Evolutionary conservation across 768 basidiomycete genomes (phyloP), one percentile per base, ranked within the genome.

Genomic region (Tephrocybe sp.): DNA sequence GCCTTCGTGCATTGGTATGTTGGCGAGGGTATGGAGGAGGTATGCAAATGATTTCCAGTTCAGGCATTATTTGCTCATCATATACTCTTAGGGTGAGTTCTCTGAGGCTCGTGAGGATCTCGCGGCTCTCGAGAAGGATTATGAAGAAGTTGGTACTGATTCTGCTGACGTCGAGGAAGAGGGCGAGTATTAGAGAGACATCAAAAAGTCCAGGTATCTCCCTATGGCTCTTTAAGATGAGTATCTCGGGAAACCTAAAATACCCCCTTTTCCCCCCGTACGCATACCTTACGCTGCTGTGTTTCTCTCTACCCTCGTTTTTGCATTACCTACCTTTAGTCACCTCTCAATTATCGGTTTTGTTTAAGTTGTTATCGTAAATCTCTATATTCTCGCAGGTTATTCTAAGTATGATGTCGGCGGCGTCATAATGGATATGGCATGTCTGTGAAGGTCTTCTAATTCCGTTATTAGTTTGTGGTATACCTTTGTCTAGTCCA

Each of bases 11-110:
- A 90, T 69, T 90, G 93, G 93, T 96, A 95, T 65, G 95, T 97
- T 56, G 95, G 95, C 66, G 95, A 98, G 74, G 96, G 96, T 78
- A 98, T 98, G 96, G 96, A 98, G 68, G 96, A 98, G 78, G 82
- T 64, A 54, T 76, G 55, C 26, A 68, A 57, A 8, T 7, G 37
- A n/a, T 5, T 26, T 30, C 12, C 20, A 1, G 25, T 28, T 15
- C 15, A 49, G 15, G 12, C n/a, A 25, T 46, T 10, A 12, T 38
- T 30, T 57, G 36, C 32, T 48, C 24, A 48, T 37, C 8, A 3
- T 21, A 15, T 39, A 7, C 25, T 39, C 48, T n/a, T 44, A 83
- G 77, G 96, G 96, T 71, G 96, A 98, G 74, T 98, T 98, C 75
- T 94, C 93, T 41, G 95, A 97, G 74, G 96, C 96, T 40, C 89